phyloP scores from a whole-genome alignment of 371 early-diverging fungal genomes.

The Mucor plumbeus region DNA sequence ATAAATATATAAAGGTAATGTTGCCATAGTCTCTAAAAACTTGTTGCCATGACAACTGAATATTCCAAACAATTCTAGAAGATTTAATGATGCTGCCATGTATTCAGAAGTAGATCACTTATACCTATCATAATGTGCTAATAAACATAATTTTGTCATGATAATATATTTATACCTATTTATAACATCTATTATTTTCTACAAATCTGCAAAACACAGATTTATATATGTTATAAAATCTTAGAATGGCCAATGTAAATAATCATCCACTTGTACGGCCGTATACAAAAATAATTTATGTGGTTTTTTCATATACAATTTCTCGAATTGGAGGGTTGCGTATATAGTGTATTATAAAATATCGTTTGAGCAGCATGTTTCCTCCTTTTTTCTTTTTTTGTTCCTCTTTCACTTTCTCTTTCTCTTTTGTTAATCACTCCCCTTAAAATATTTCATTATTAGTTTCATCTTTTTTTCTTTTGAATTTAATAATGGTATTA shows the following conservation, averaged over 20 bases:
- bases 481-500: conserved; percentile 31
- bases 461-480: background rate
- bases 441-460: background rate
- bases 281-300: background rate
- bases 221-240: background rate
- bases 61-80: background rate
- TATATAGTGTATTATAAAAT: background rate
- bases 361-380: conserved; percentile 9
- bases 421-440: background rate
- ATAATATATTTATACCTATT: background rate
- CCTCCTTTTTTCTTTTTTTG: conserved; percentile 5
- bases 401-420: background rate
- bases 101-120: background rate
- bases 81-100: background rate
- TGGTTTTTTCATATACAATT: background rate
- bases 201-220: background rate
- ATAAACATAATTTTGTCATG: background rate
- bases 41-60: background rate
- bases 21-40: background rate
- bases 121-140: background rate
- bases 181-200: background rate
- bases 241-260: background rate
- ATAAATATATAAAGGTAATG: too few species aligned
- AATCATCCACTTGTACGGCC: conserved; percentile 1
- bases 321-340: background rate